Base-by-base conservation (phyloP, 108 stramenopile species). In the Seminavis robusta region DNA sequence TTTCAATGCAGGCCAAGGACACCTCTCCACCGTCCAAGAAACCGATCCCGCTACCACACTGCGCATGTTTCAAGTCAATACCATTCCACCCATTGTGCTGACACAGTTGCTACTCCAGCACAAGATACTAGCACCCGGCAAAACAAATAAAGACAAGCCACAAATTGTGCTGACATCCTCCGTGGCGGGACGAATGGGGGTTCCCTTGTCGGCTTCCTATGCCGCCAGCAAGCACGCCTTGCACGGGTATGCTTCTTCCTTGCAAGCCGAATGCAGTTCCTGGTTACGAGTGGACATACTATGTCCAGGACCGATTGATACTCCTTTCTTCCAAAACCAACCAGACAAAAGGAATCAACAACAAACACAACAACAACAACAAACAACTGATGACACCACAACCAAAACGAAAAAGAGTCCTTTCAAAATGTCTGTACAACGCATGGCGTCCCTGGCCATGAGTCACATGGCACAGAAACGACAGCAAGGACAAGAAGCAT, bases 121-220 rank as follows among this genome's bases (percentile, higher is more conserved):
- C 24, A 57, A 38, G 29, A 33, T 54, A 24, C 31, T 63, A 24
- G 17, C 8, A 47, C 8, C 20, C n/a, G 43, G 13, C 19, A 65
- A 29, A 36, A 61, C 15, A 45, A 55, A 32, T 41, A 43, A 24
- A 47, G 17, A 28, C 11, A 21, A n/a, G 21, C 40, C 45, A 40
- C 80, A 80, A 33, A 29, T 89, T 29, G 69, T 83, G 1, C 48
- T 73, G 0, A 79, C 80, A 30, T 71, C 75, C 7, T 77, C 76
- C 19, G 70, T 89, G 17, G 78, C 59, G 45, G 81, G 64, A n/a
- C 59, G 62, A 27, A 48, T 82, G 9, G 68, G 79, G 2, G 37
- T 81, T 15, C 81, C 88, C 0, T 40, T 89, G 40, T 83, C 82
- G 17, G 63, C 83, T 21, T 69, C 77, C 8, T 89, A 89, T 63